phyloP scores from a whole-genome alignment of 805 yeast species.

The Saccharomycopsis amapae region DNA sequence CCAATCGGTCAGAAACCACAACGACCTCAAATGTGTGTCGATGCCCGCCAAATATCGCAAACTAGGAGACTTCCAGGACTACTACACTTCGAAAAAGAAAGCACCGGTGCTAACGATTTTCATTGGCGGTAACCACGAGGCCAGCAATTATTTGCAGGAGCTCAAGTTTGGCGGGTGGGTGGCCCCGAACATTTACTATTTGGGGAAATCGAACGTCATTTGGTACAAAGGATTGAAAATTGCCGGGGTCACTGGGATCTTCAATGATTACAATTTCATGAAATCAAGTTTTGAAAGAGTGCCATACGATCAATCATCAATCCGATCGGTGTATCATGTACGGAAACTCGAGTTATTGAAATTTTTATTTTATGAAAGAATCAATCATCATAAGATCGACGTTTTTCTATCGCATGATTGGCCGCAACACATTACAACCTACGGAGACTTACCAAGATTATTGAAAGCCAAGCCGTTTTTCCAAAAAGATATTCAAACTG shows the following conservation, averaged over 20 bases:
- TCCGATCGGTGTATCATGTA: slow-evolving; percentile 66
- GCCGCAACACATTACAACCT: slow-evolving; percentile 72
- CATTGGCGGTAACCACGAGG: slow-evolving; percentile 95
- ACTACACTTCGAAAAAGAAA: slow-evolving; percentile 47
- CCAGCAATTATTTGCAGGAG: slow-evolving; percentile 68
- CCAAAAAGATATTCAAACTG: slow-evolving; percentile 49
- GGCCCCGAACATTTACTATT: slow-evolving; percentile 76
- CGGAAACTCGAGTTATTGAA: slow-evolving; percentile 58
- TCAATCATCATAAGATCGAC: slow-evolving; percentile 25
- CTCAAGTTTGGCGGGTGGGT: slow-evolving; percentile 88
- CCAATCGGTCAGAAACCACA: slow-evolving; percentile 61
- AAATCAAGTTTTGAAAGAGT: slow-evolving; percentile 35
- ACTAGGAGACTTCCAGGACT: slow-evolving; percentile 74
- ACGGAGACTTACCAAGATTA: slow-evolving; percentile 51
- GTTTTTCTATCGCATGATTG: slow-evolving; percentile 83
- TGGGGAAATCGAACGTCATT: slow-evolving; percentile 72
- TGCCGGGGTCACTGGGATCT: slow-evolving; percentile 83
- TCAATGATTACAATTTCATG: slow-evolving; percentile 43
- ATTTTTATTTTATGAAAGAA: slow-evolving; percentile 31
- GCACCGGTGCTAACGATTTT: slow-evolving; percentile 79
- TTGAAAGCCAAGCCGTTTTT: slow-evolving; percentile 61
- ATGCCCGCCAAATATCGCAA: slow-evolving; percentile 72
- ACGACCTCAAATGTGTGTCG: slow-evolving; percentile 63
- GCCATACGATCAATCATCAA: slow-evolving; percentile 41
- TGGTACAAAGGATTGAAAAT: slow-evolving; percentile 73